phyloP scores from a whole-genome alignment of 1,284 basidiomycete genomes.

The Afroboletus lepidellus region DNA sequence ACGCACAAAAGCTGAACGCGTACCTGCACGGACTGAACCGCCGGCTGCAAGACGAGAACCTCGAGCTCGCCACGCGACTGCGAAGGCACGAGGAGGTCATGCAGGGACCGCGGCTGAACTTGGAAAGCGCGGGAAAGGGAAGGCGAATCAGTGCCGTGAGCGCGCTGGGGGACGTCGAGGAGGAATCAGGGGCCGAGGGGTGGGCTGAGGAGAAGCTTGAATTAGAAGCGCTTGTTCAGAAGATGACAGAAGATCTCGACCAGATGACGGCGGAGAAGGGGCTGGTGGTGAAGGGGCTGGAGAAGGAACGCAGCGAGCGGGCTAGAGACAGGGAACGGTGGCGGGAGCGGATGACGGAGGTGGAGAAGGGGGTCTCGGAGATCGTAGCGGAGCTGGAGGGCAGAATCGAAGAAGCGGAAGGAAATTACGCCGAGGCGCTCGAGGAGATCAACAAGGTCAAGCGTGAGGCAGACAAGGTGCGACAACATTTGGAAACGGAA shows the following conservation, averaged over 20 bases:
- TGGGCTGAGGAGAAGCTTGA: constrained; percentile 64
- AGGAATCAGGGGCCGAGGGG: constrained; percentile 55
- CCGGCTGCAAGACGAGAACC: constrained; percentile 79
- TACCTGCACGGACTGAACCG: constrained; percentile 82
- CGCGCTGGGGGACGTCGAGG: constrained; percentile 55
- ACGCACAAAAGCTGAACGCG: constrained; percentile 76
- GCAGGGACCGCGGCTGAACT: constrained; percentile 22
- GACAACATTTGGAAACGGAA: constrained; percentile 47
- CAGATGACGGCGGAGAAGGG: constrained; percentile 41
- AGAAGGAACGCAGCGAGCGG: constrained; percentile 55
- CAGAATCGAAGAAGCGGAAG: constrained; percentile 52
- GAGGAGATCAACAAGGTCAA: constrained; percentile 40
- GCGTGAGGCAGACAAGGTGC: constrained; percentile 46
- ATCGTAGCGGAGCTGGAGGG: constrained; percentile 65
- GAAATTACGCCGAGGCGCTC: constrained; percentile 39
- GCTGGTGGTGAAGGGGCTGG: constrained; percentile 40
- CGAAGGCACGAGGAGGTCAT: constrained; percentile 42
- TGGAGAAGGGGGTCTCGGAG: constrained; percentile 62
- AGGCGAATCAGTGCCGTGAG: constrained; percentile 51
- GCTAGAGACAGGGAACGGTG: constrained; percentile 62
- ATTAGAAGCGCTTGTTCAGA: constrained; percentile 48
- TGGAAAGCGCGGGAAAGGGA: constrained; percentile 26
- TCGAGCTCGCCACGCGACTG: constrained; percentile 53
- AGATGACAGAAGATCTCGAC: constrained; percentile 46
- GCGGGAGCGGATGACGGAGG: constrained; percentile 65